Conservation (phyloP, 148 eudicot genomes). For the Arbutus unedo region DNA sequence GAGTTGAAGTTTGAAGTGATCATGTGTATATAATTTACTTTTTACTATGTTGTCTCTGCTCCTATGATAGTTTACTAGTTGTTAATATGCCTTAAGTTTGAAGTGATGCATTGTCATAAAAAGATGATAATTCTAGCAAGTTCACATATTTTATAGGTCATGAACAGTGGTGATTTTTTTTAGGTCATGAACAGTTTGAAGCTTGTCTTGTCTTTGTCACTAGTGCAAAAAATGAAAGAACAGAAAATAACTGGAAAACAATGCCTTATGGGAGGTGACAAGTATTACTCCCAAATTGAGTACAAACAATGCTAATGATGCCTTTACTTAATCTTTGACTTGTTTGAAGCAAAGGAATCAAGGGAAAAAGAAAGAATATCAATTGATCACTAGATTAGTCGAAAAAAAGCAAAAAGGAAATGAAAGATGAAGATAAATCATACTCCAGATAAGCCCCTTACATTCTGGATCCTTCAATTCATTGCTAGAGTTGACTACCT, state of each 20-base stretch:
- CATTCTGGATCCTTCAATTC: background rate
- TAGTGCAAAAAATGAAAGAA: background rate
- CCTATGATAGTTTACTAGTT: background rate
- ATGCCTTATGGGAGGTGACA: background rate
- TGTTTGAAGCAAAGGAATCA: background rate
- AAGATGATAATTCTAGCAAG: background rate
- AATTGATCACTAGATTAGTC: background rate
- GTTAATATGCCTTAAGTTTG: background rate
- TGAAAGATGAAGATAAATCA: background rate
- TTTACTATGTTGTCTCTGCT: background rate
- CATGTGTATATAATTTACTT: background rate
- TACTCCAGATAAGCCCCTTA: background rate
- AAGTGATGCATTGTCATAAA: background rate
- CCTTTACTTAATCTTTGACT: background rate
- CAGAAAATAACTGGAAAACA: background rate
- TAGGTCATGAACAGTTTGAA: no score
- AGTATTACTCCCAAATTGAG: background rate
- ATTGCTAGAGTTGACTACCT: background rate
- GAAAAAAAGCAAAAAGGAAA: background rate
- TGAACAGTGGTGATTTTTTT: no score
- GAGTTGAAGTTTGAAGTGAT: background rate
- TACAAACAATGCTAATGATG: background rate
- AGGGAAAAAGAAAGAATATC: background rate
- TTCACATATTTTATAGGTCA: no score
- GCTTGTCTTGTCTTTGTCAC: background rate